Conservation (phyloP, 1,284 basidiomycete genomes). For the Xanthoconium separans region DNA sequence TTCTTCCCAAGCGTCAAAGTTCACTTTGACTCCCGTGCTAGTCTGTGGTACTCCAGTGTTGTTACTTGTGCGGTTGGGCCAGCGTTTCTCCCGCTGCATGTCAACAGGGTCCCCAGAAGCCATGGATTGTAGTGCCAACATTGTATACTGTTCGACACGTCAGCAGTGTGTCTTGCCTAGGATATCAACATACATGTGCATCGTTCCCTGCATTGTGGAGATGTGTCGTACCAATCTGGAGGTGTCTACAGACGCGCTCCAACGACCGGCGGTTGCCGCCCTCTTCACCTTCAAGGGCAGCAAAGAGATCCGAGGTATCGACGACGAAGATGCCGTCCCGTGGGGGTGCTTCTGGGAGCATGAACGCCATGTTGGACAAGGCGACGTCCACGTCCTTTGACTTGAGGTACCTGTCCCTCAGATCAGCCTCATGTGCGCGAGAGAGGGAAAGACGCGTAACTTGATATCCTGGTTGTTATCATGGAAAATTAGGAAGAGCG, state of each 20-base stretch:
- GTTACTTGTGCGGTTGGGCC: conserved; percentile 57
- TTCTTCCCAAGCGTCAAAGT: conserved; percentile 59
- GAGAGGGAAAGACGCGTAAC: conserved; percentile 35
- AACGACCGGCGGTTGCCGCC: conserved; percentile 52
- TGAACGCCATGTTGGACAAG: conserved; percentile 49
- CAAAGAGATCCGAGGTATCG: conserved; percentile 74
- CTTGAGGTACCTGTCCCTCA: conserved; percentile 49
- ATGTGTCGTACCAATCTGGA: conserved; percentile 54
- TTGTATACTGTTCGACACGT: conserved; percentile 54
- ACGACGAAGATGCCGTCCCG: conserved; percentile 59
- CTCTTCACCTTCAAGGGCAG: conserved; percentile 62
- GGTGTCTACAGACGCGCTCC: conserved; percentile 56
- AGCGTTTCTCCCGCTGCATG: conserved; percentile 68
- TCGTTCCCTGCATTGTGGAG: conserved; percentile 88
- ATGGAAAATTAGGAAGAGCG: conserved; percentile 80
- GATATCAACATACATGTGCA: conserved; percentile 57
- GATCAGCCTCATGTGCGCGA: not conserved
- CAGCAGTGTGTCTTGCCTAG: not conserved
- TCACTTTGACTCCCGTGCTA: conserved; percentile 48
- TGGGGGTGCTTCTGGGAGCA: conserved; percentile 55
- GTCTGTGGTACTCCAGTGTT: conserved; percentile 19
- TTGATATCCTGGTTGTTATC: conserved; percentile 73
- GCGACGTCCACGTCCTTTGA: conserved; percentile 48
- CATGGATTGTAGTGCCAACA: conserved; percentile 63
- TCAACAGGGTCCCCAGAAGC: conserved; percentile 68